Evolutionary conservation across 2,329 filamentous ascomycete species (phyloP).

Genomic region (Aspergillus latus): DNA sequence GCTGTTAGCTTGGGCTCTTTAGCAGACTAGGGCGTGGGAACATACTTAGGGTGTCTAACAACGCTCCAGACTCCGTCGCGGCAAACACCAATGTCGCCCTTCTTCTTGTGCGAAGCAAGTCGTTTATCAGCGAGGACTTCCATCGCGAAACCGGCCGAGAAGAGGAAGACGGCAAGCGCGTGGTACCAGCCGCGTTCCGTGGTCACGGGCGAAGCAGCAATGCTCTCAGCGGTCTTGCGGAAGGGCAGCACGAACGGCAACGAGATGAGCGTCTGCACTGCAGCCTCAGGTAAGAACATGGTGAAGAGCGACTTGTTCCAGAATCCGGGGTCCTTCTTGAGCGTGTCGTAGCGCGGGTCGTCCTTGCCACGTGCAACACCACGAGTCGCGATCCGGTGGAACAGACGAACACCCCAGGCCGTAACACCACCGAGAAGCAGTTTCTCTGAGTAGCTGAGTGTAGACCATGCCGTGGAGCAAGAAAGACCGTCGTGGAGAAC

Average conservation of each 20-base stretch:
- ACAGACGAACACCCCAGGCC: conserved; percentile 58
- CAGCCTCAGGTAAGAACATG: conserved; percentile 58
- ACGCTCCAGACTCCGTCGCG: conserved; percentile 62
- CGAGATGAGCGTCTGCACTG: conserved; percentile 57
- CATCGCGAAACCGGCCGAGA: conserved; percentile 56
- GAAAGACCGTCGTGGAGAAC: conserved; percentile 49
- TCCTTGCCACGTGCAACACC: conserved; percentile 54
- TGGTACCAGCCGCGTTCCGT: conserved; percentile 15
- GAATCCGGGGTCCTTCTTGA: conserved; percentile 55
- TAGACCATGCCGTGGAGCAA: conserved; percentile 47
- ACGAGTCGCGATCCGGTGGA: conserved; percentile 55
- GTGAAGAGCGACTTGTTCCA: conserved; percentile 59
- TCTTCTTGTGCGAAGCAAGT: conserved; percentile 52
- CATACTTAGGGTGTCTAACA: conserved; percentile 62
- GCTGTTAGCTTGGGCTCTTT: background rate
- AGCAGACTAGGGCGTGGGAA: conserved; percentile 4
- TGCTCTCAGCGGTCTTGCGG: conserved; percentile 31
- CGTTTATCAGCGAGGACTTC: conserved; percentile 60
- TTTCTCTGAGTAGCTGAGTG: conserved; percentile 55
- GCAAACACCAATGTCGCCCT: conserved; percentile 44
- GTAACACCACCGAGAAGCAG: conserved; percentile 58
- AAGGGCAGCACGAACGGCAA: conserved; percentile 59
- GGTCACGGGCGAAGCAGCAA: conserved; percentile 34
- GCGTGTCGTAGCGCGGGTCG: conserved; percentile 55
- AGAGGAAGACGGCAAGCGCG: conserved; percentile 53